Evolutionary conservation across 2,329 filamentous ascomycete species (phyloP).

Genomic region (Byssothecium circinans): DNA sequence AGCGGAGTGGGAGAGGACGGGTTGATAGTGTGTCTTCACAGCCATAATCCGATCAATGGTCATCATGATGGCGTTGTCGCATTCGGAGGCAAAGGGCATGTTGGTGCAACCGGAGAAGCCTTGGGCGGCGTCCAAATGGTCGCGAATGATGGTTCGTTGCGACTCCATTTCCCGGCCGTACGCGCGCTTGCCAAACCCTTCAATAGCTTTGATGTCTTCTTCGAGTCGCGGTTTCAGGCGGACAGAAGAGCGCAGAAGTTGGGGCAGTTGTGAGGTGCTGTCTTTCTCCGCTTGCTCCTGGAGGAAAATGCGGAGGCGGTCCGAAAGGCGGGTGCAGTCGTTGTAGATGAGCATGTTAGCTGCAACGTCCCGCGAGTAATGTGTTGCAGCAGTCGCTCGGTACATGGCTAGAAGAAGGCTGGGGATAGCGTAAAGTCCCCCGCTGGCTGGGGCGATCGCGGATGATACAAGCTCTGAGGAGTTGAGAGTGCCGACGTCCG

Average conservation of each 20-base stretch:
- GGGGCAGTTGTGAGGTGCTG: conserved; percentile 30
- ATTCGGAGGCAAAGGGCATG: conserved; percentile 61
- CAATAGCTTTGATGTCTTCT: conserved; percentile 57
- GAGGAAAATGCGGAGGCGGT: conserved; percentile 54
- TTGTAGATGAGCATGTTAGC: conserved; percentile 69
- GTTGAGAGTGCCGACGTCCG: conserved; percentile 57
- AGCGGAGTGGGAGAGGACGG: conserved; percentile 61
- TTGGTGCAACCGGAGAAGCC: conserved; percentile 63
- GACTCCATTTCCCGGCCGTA: conserved; percentile 67
- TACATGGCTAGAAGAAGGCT: conserved; percentile 77
- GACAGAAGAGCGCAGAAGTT: conserved; percentile 35
- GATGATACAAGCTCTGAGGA: conserved; percentile 49
- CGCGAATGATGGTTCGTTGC: conserved; percentile 63
- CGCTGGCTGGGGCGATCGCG: conserved; percentile 67
- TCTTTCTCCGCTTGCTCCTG: conserved; percentile 47
- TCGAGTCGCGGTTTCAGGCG: conserved; percentile 54
- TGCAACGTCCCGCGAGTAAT: conserved; percentile 64
- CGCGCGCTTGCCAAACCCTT: conserved; percentile 61
- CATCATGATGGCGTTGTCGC: conserved; percentile 61
- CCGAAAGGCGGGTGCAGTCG: conserved; percentile 61
- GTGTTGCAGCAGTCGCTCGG: conserved; percentile 72
- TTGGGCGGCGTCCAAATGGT: conserved; percentile 64
- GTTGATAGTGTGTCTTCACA: conserved; percentile 60
- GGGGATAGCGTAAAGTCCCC: conserved; percentile 71
- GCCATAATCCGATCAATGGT: conserved; percentile 60